Conservation (phyloP, 2,329 filamentous ascomycete species). For the Fusarium subglutinans region DNA sequence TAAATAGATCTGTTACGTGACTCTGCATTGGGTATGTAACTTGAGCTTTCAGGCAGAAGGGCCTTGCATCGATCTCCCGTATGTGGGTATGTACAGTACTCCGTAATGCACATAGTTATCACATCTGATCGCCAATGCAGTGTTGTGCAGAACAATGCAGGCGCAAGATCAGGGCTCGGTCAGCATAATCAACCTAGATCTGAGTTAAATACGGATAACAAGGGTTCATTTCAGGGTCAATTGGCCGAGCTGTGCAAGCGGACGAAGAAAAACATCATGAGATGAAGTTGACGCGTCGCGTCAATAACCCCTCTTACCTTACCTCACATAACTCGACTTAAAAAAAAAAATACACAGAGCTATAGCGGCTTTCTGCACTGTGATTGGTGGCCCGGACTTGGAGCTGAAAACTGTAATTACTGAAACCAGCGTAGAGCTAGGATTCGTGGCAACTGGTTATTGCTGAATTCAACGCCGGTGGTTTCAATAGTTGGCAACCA, state of each 20-base stretch:
- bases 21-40: conserved; percentile 11
- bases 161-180: conserved; percentile 14
- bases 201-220: neutral
- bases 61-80: conserved; percentile 40
- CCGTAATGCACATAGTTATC: conserved; percentile 26
- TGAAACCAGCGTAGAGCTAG: conserved; percentile 35
- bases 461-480: conserved; percentile 24
- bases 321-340: conserved; percentile 1
- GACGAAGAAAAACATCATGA: conserved; percentile 27
- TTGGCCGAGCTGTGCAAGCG: conserved; percentile 1
- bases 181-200: conserved; percentile 19
- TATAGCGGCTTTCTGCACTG: conserved; percentile 13
- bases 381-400: conserved; percentile 28
- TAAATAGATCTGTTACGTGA: neutral
- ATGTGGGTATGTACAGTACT: conserved; percentile 2
- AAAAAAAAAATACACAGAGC: conserved; percentile 1
- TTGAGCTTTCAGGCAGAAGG: conserved; percentile 37
- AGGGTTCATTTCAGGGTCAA: conserved; percentile 1
- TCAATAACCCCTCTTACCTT: conserved; percentile 20
- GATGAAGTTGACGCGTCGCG: conserved; percentile 30
- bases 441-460: conserved; percentile 39
- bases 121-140: conserved; percentile 40
- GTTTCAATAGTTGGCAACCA: conserved; percentile 27
- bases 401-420: conserved; percentile 32
- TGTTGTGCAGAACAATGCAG: conserved; percentile 40